Evolutionary conservation across 768 basidiomycete species (phyloP), one percentile per base, ranked within the genome.

Genomic region (Clathrus columnatus): DNA sequence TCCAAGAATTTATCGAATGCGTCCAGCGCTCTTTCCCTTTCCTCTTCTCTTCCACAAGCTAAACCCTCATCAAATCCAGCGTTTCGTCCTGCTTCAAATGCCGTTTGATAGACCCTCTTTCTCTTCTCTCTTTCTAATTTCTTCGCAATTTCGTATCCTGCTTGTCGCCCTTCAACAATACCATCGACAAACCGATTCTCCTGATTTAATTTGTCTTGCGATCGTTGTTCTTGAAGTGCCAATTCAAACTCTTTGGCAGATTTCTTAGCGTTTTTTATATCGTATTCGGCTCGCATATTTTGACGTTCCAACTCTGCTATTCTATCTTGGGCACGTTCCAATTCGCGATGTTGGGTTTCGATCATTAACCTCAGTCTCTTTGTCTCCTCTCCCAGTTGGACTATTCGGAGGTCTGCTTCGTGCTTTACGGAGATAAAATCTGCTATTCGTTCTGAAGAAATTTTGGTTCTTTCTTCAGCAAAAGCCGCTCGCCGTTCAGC

Each of bases 1-100:
- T 69, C 68, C 51, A 82, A 65, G 65, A 82, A 79, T 36, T 70
- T 70, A 64, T 84, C 80, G 67, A 85, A 81, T 7, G 79, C 79
- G 49, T 77, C 74, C 24, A 81, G 57, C 0, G 81, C 82, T 59
- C 73, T 75, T 45, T 68, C 66, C 27, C 80, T 75, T 65, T 82
- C 81, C 60, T 79, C 77, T 52, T 65, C 70, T 58, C 72, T 67
- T 60, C 75, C 75, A 61, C 69, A 59, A 56, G 64, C 61, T 54
- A 64, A 64, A 0, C 79, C 75, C 6, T 70, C 67, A 23, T 70
- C 65, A 45, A 61, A 69, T 20, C 62, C 69, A 14, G 68, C 65
- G 24, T 65, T 63, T 60, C 59, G 61, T 28, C 69, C 67, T 0
- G 51, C 59, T 48, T 55, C 54, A 30, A 55, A 55, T 20, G 29